phyloP scores from a whole-genome alignment of 2,329 filamentous ascomycete species.

The Seiridium unicorne region DNA sequence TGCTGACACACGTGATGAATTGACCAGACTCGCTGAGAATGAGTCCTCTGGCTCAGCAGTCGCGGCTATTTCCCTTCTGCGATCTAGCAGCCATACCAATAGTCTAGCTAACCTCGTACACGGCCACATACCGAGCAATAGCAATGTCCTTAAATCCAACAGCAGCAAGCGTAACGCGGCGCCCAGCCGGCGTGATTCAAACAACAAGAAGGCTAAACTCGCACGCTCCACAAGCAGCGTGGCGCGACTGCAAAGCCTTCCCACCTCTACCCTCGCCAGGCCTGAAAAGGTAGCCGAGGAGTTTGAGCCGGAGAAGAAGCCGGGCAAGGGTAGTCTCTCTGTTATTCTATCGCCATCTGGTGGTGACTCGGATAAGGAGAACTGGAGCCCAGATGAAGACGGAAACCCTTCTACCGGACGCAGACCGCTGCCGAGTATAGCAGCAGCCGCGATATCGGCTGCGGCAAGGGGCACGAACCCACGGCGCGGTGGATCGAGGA shows the following conservation, averaged over 20 bases:
- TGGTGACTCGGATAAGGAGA: conserved; percentile 92
- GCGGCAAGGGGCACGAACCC: conserved; percentile 22
- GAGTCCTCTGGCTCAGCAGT: conserved; percentile 77
- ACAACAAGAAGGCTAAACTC: conserved; percentile 62
- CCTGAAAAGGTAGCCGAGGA: conserved; percentile 4
- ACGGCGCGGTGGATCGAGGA: conserved; percentile 37
- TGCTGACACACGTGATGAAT: conserved; percentile 71
- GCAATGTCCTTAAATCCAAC: conserved; percentile 49
- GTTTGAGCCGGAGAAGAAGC: conserved; percentile 24
- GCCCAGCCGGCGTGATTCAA: conserved; percentile 24
- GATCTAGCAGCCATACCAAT: conserved; percentile 60
- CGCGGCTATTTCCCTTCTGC: conserved; percentile 77
- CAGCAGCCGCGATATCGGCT: conserved; percentile 16
- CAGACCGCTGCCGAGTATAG: conserved; percentile 34
- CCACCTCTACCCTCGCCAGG: conserved; percentile 26
- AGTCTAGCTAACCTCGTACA: conserved; percentile 35
- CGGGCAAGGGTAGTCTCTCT: conserved; percentile 39
- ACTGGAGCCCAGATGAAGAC: conserved; percentile 65
- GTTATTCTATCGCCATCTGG: conserved; percentile 42
- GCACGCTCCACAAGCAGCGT: conserved; percentile 60
- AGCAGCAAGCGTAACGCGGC: conserved; percentile 63
- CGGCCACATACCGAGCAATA: conserved; percentile 20
- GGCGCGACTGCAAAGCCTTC: conserved; percentile 54
- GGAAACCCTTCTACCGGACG: conserved; percentile 34
- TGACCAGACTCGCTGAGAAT: conserved; percentile 78